Percentiles rank a stretch among this genome's conserved stretches.
These are phyloP conservation scores for Decorospora gaudefroyi DNA, from an alignment of 2,329 filamentous ascomycete genomes.

Conservation along the genomic window DNA sequence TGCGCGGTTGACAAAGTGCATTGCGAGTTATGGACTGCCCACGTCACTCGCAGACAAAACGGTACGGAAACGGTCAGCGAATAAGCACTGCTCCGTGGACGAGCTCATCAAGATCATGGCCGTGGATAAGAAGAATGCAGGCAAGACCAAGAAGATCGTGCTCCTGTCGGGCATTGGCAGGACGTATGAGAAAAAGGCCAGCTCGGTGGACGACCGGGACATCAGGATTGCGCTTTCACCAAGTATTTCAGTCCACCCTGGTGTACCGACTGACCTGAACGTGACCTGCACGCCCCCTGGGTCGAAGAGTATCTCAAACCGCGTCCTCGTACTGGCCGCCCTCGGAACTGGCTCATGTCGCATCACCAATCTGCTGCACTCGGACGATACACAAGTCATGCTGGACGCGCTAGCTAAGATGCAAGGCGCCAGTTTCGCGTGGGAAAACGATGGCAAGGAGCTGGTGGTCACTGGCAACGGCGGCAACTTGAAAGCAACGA, in stretches of 20 bases:
- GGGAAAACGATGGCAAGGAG: constrained; percentile 93
- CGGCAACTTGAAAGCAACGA: constrained; percentile 77
- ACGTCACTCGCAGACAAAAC: constrained; percentile 82
- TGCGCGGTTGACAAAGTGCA: constrained; percentile 86
- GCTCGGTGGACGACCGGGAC: constrained; percentile 80
- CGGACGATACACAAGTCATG: constrained; percentile 97
- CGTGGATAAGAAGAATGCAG: constrained; percentile 98
- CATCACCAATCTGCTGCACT: constrained; percentile 90
- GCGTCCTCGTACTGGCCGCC: constrained; percentile 90
- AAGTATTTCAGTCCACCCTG: constrained; percentile 73
- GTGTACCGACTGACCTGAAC: constrained; percentile 66
- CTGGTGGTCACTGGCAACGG: constrained; percentile 88
- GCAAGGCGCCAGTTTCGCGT: constrained; percentile 84
- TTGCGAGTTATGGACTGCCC: constrained; percentile 89
- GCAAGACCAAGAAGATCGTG: constrained; percentile 92
- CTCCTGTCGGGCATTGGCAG: constrained; percentile 87
- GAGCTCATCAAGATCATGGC: constrained; percentile 90
- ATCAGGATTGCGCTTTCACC: constrained; percentile 84
- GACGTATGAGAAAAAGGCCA: constrained; percentile 85
- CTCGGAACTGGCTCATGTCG: constrained; percentile 83
- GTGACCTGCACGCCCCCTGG: constrained; percentile 86
- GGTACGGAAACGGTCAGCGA: constrained; percentile 79
- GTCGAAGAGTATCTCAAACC: constrained; percentile 97
- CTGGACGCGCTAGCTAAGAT: constrained; percentile 85
- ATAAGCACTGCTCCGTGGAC: constrained; percentile 85